Base-by-base conservation (phyloP, 371 early-diverging fungal species). In the Mortierella sp. region DNA sequence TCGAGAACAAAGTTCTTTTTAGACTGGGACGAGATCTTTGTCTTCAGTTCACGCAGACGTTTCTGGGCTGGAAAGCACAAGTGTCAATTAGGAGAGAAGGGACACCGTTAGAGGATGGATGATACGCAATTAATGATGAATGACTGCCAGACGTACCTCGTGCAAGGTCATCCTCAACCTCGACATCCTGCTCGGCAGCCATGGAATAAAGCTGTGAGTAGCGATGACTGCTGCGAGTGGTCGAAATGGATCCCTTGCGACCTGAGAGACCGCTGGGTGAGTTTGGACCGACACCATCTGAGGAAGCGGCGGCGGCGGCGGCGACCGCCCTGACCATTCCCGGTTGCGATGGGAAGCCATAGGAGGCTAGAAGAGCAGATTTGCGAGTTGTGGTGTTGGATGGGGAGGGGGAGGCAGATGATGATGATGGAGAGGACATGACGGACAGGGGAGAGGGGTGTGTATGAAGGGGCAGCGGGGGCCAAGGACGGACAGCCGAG, bases 1-100 rank as follows among this genome's bases (percentile, higher is more conserved):
- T 97, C 97, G 14, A 97, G 83, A 31, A 94, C 82, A 82, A 97
- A 97, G 84, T 97, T 97, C 80, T 93, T 94, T 82, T 97, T 97
- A 5, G 95, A 95, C 82, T 97, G 96, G 6, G 89, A 84, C 11
- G 97, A 97, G 42, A 97, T 97, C 61, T 90, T 89, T 31, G 86
- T 80, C 80, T 97, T 97, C 42, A 97, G 79, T 50, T 97, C 96
- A 46, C 94, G 84, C 53, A 97, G 84, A 9, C 86, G 85, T 58
- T 90, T 88, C 79, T 97, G 97, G 9, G 94, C 96, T 92, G 71
- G 28, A 43, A 19, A 19, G 26, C 42, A n/a, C 14, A 23, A 3
- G 24, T 11, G 46, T 17, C n/a, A 51, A 15, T 27, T 26, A 28
- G 4, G 27, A 24, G 4, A 5, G 8, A 6, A 42, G 34, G 11